Conservation (phyloP, 176 grass and related monocot genomes). For the Tuctoria greenei region DNA sequence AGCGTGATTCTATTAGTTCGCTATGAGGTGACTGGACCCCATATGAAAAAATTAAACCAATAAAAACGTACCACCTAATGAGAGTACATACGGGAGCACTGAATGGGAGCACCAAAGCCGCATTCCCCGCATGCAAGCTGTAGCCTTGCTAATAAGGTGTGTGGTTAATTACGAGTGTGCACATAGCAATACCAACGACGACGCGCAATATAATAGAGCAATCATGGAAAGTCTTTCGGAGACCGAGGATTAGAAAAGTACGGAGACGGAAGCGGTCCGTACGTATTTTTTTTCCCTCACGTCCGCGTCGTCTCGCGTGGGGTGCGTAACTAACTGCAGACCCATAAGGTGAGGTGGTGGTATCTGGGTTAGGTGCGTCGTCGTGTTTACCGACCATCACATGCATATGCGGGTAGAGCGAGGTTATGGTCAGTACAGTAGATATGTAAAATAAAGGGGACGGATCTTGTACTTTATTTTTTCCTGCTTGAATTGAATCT, state of each 20-base stretch:
- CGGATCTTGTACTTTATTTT: too few species aligned
- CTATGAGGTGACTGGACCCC: too few species aligned
- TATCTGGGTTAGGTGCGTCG: conserved; percentile 9
- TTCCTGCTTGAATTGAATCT: too few species aligned
- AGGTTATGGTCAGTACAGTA: neutral
- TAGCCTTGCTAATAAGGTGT: too few species aligned
- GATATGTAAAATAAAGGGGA: too few species aligned
- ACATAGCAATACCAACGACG: neutral
- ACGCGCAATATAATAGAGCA: conserved; percentile 37
- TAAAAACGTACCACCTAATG: too few species aligned
- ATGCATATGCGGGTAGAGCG: neutral
- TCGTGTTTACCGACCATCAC: conserved; percentile 14
- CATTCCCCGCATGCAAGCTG: too few species aligned
- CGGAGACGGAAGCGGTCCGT: conserved; percentile 31
- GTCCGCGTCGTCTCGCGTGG: neutral
- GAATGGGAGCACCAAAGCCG: too few species aligned
- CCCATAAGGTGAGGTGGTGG: too few species aligned
- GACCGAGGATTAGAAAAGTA: conserved; percentile 43
- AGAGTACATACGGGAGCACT: too few species aligned
- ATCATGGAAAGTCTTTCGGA: conserved; percentile 34
- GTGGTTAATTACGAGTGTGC: neutral
- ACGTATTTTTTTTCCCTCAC: conserved; percentile 16
- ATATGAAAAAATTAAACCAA: too few species aligned
- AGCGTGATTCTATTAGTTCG: too few species aligned
- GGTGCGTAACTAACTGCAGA: neutral